Evolutionary conservation across 2,329 filamentous ascomycete species (phyloP).

Genomic region (Dryadomyces quercus-mongolicae): DNA sequence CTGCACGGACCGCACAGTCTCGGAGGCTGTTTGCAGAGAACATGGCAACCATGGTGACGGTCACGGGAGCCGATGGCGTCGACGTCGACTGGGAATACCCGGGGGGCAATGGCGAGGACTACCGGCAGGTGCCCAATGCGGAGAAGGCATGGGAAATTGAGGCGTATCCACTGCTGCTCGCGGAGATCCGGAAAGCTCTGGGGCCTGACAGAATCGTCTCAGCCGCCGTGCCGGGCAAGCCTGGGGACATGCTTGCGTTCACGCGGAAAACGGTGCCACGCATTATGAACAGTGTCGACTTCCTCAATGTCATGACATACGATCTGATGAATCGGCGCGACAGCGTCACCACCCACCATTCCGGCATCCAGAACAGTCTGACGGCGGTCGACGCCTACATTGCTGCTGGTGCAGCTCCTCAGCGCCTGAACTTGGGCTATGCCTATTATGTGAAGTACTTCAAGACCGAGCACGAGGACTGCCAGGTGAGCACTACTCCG

Average conservation of each 20-base stretch:
- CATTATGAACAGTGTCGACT: slow-evolving; percentile 50
- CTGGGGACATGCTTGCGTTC: slow-evolving; percentile 57
- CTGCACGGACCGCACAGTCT: slow-evolving; percentile 36
- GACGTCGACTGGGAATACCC: slow-evolving; percentile 58
- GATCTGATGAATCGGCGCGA: slow-evolving; percentile 66
- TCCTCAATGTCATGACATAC: slow-evolving; percentile 61
- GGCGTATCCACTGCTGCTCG: slow-evolving; percentile 48
- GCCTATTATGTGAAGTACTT: slow-evolving; percentile 62
- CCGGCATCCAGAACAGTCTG: slow-evolving; percentile 41
- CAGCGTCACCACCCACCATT: slow-evolving; percentile 51
- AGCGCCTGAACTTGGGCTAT: slow-evolving; percentile 53
- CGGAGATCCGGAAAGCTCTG: slow-evolving; percentile 44
- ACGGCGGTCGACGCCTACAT: slow-evolving; percentile 47
- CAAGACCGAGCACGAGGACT: slow-evolving; percentile 32
- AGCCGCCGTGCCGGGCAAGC: slow-evolving; percentile 52
- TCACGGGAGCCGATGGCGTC: slow-evolving; percentile 50
- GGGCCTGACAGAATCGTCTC: slow-evolving; percentile 49
- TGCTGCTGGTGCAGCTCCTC: slow-evolving; percentile 37
- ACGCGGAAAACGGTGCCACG: slow-evolving; percentile 40
- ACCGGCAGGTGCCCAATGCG: slow-evolving; percentile 48
- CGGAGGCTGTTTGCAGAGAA: slow-evolving; percentile 51
- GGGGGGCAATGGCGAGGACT: slow-evolving; percentile 57
- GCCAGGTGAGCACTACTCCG: slow-evolving; percentile 11
- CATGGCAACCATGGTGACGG: slow-evolving; percentile 48
- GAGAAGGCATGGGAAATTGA: slow-evolving; percentile 47